Base-by-base conservation (phyloP, 225 moss, liverwort and hornwort species). In the Physcomitrellopsis africana region DNA sequence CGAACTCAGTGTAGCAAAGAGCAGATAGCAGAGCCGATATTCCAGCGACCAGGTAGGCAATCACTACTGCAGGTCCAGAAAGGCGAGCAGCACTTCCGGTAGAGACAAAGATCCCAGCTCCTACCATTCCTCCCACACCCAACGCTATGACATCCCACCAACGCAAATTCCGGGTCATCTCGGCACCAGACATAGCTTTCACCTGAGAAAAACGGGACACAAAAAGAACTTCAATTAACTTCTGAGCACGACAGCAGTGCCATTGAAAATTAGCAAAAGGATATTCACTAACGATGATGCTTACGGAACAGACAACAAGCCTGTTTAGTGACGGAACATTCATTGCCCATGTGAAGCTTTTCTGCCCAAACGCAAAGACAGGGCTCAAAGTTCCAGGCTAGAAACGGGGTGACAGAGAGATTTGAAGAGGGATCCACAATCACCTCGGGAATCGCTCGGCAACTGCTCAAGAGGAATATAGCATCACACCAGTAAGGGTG, bases 71-170 rank as follows among this genome's bases (percentile, higher is more conserved):
- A 54, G 96, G 92, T 5, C 96, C 96, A 16, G 96, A 37, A 20
- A 72, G 84, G 55, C 82, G 92, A 3, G 96, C 96, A 0, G 92
- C 96, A 73, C 69, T 81, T 11, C 96, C 96, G 1, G 96, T 94
- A 60, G 94, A 89, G 61, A 97, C 94, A 47, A 97, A 97, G 67
- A 94, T 90, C 57, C 96, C 96, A 5, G 96, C 91, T 1, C 96
- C 96, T 32, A 97, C 81, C 96, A 97, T 97, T 8, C 96, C 96
- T 4, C 96, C 96, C 60, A 97, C 96, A 8, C 96, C 96, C 81
- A 97, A 82, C 19, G 85, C 89, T 56, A 91, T 86, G 6, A 94
- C 86, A 73, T 97, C 94, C 81, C 92, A 97, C 96, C 96, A 97
- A 58, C 89, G 88, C 87, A 97, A 79, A 29, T 78, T 88, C 74